Base-by-base conservation (phyloP, 441 rosid genomes). In the Melastoma candidum region DNA sequence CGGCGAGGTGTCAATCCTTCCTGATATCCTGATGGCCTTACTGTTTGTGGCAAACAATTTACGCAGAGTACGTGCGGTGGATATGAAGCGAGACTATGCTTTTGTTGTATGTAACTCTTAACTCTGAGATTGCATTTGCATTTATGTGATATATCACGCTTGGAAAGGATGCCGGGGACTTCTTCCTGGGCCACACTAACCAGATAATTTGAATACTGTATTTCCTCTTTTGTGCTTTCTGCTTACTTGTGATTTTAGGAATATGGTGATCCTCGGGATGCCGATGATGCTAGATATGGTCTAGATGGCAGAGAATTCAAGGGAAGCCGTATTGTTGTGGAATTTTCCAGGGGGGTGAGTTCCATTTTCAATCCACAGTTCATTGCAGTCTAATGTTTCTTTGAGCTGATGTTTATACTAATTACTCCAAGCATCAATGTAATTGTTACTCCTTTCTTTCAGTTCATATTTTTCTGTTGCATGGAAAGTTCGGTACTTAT, bases 71-170 rank as follows among this genome's bases (percentile, higher is more conserved):
- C 85, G 87, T 41, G 83, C 78, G 70, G 87, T 83, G 87, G 90
- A 83, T 80, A 78, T 83, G 87, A 80, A 83, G 90, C 78, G 87
- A 47, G 90, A 83, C 63, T 83, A 76, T 65, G 90, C 90, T 47
- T 83, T 83, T 55, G 81, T 83, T 73, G 90, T 83, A 78, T 63
- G 90, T 80, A 69, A 52, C 44, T 46, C 32, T 49, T 51, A 41
- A 39, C 46, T 53, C 41, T 36, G 8, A 1, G 41, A 1, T 6
- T 36, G 7, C 32, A 44, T 12, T 8, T 2, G 1, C 1, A 0
- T 4, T 27, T 12, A 17, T 50, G 44, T 44, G 11, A 13, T 57
- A 51, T 48, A 46, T 12, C 17, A 0, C 60, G 59, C 50, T 6
- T 43, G 26, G 14, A 3, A n/a, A 52, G 57, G 52, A 48, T 48